Conservation (phyloP, 805 yeast genomes). For the Deakozyma indianensis region DNA sequence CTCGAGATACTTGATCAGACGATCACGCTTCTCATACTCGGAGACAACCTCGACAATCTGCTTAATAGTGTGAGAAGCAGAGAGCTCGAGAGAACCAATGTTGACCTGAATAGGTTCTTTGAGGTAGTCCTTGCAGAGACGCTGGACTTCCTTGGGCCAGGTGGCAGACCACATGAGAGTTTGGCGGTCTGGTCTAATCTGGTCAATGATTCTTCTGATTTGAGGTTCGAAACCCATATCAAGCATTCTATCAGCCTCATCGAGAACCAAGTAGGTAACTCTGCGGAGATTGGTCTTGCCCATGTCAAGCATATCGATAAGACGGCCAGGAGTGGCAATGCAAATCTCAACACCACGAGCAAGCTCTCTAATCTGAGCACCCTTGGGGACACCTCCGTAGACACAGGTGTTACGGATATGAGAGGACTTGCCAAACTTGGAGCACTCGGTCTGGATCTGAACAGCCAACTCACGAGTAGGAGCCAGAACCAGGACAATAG, state of each 20-base stretch:
- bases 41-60: constrained; percentile 85
- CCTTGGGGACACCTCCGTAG: constrained; percentile 98
- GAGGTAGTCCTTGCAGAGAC: constrained; percentile 81
- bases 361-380: constrained; percentile 93
- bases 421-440: constrained; percentile 83
- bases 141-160: constrained; percentile 98
- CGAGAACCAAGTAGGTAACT: constrained; percentile 92
- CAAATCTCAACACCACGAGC: constrained; percentile 90
- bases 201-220: constrained; percentile 94
- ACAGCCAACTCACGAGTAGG: constrained; percentile 99
- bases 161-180: constrained; percentile 99
- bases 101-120: constrained; percentile 91
- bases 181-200: constrained; percentile 98
- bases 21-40: constrained; percentile 90
- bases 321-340: constrained; percentile 98
- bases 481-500: constrained; percentile 86
- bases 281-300: constrained; percentile 91
- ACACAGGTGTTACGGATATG: constrained; percentile 89
- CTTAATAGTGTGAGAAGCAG: constrained; percentile 93
- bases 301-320: constrained; percentile 91
- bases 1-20: constrained; percentile 70
- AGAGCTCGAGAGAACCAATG: constrained; percentile 85
- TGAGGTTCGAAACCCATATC: constrained; percentile 99
- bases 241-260: constrained; percentile 99
- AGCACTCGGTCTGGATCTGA: constrained; percentile 91